Evolutionary conservation across 2,329 filamentous ascomycete genomes (phyloP).

Genomic region (Torrubiella hemipterigena): DNA sequence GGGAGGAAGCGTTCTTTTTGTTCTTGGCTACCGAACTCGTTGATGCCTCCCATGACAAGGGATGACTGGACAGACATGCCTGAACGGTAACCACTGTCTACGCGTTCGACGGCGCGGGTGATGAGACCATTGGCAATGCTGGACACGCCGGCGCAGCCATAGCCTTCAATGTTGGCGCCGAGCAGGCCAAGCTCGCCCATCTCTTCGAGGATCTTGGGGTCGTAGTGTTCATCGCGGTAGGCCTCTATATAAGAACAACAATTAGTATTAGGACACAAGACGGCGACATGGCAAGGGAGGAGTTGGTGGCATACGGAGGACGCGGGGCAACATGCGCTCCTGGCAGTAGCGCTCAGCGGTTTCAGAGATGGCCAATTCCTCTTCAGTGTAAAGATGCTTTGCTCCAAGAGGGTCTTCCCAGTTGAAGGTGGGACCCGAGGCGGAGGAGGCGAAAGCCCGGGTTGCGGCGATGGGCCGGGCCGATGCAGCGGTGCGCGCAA

Average conservation of each 20-base stretch:
- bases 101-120: slow-evolving; percentile 78
- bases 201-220: slow-evolving; percentile 72
- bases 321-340: slow-evolving; percentile 71
- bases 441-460: slow-evolving; percentile 25
- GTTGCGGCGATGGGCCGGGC: slow-evolving; percentile 7
- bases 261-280: background rate
- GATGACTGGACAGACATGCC: slow-evolving; percentile 92
- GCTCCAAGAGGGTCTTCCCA: slow-evolving; percentile 83
- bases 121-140: slow-evolving; percentile 84
- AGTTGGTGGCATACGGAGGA: slow-evolving; percentile 53
- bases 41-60: slow-evolving; percentile 84
- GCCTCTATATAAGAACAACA: slow-evolving; percentile 43
- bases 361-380: slow-evolving; percentile 81
- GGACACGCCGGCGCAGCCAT: slow-evolving; percentile 78
- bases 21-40: slow-evolving; percentile 77
- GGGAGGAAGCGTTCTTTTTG: slow-evolving; percentile 78
- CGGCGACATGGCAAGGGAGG: too few relatives aligned
- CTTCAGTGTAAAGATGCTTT: slow-evolving; percentile 70
- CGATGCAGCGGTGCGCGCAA: slow-evolving; percentile 7
- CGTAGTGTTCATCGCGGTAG: slow-evolving; percentile 76
- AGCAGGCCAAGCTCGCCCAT: slow-evolving; percentile 90
- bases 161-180: slow-evolving; percentile 75
- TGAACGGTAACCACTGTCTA: slow-evolving; percentile 84
- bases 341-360: slow-evolving; percentile 92
- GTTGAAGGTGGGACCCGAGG: slow-evolving; percentile 46